These are phyloP conservation scores for Cercophora newfieldiana DNA, from an alignment of 495 filamentous ascomycete species.

Conservation along the genomic window DNA sequence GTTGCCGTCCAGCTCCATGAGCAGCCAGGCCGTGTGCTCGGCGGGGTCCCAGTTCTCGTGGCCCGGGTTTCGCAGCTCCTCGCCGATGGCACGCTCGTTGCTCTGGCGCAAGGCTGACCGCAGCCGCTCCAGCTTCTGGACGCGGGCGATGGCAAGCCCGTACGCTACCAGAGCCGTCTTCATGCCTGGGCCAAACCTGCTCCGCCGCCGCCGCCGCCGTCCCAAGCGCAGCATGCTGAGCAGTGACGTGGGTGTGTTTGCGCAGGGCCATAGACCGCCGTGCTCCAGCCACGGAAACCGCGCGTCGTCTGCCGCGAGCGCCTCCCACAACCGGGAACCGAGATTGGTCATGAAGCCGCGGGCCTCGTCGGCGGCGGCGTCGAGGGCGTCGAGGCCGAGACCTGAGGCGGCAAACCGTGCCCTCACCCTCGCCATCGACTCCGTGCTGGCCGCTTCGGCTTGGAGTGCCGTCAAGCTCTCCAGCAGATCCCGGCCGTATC, in stretches of 20 bases:
- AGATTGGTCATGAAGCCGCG: constrained; percentile 19
- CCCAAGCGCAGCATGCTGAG: constrained; percentile 57
- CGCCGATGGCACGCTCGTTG: constrained; percentile 21
- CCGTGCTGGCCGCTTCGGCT: constrained; percentile 8
- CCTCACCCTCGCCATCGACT: constrained; percentile 13
- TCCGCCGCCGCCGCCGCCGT: constrained; percentile 39
- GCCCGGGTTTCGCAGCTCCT: constrained; percentile 44
- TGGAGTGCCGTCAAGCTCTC: constrained; percentile 25
- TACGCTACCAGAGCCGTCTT: constrained; percentile 46
- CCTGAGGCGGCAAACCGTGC: constrained; percentile 4
- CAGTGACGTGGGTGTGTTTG: constrained; percentile 46
- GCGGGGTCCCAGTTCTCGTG: constrained; percentile 54
- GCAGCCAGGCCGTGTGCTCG: constrained; percentile 51
- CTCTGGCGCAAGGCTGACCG: background rate
- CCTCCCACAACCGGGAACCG: background rate
- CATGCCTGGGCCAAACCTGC: constrained; percentile 43
- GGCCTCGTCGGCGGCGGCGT: constrained; percentile 27
- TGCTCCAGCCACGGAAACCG: constrained; percentile 48
- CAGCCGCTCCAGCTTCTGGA: constrained; percentile 37
- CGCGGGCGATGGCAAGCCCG: constrained; percentile 40
- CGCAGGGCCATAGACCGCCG: constrained; percentile 56
- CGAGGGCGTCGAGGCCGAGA: constrained; percentile 5
- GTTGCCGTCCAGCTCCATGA: constrained; percentile 58
- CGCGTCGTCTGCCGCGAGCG: constrained; percentile 22
- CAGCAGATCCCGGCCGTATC: constrained; percentile 21